phyloP scores from a whole-genome alignment of 177 flowering plant species.

The Vitis hybrid region DNA sequence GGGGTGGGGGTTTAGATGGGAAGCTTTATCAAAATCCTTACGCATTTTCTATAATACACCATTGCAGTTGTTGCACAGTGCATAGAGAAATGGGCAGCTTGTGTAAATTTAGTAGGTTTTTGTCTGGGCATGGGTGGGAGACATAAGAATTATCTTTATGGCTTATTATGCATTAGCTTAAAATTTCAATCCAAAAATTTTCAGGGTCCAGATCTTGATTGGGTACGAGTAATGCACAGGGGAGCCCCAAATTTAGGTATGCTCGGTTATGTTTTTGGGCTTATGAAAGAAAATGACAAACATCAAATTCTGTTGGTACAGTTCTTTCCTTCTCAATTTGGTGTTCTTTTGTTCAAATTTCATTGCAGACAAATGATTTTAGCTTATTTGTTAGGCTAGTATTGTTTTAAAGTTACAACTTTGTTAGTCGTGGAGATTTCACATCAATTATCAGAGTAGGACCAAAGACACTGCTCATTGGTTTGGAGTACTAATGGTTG shows the following conservation, averaged over 20 bases:
- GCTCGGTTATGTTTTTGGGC: conserved; percentile 8
- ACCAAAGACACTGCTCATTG: background rate
- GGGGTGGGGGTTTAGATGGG: background rate
- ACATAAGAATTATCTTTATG: conserved; percentile 1
- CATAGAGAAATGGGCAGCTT: background rate
- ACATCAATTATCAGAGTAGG: background rate
- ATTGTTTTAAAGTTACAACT: background rate
- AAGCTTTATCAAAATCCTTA: background rate
- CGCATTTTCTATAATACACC: background rate
- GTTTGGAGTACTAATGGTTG: background rate
- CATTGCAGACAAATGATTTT: background rate
- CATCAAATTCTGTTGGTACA: background rate
- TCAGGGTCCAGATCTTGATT: conserved; percentile 34
- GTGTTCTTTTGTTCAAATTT: background rate
- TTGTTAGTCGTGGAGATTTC: background rate
- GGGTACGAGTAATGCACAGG: conserved; percentile 16
- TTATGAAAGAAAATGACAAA: conserved; percentile 1
- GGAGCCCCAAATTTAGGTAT: conserved; percentile 20
- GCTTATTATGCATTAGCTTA: conserved; percentile 18
- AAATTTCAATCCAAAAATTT: conserved; percentile 37
- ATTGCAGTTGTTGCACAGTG: conserved; percentile 3
- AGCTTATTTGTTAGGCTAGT: conserved; percentile 3
- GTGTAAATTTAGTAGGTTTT: conserved; percentile 3
- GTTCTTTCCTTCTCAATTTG: background rate
- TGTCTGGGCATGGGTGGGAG: background rate